Percentiles rank a stretch among this genome's conserved stretches.
Evolutionary conservation across 176 grass and related monocot genomes (phyloP).

Genomic region (Aechmea fasciata): DNA sequence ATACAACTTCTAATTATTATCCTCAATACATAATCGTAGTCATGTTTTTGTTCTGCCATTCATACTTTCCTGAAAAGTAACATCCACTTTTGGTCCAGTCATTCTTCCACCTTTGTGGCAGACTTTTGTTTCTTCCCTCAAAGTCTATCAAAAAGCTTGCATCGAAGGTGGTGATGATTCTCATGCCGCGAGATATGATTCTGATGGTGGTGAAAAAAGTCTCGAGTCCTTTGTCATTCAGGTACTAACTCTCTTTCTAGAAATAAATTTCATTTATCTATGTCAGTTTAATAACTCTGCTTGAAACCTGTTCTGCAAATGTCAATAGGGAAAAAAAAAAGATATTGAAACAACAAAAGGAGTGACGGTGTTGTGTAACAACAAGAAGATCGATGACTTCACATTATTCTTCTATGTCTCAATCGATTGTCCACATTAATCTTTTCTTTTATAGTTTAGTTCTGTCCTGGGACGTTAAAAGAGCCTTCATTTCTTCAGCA

Average conservation of each 20-base stretch:
- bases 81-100: slow-evolving; percentile 33
- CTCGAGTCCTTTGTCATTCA: slow-evolving; percentile 83
- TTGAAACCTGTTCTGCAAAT: not conserved
- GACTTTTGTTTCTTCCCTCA: slow-evolving; percentile 69
- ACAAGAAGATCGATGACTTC: not conserved
- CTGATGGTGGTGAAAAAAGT: slow-evolving; percentile 85
- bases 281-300: not conserved
- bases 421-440: no score
- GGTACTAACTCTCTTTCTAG: slow-evolving; percentile 33
- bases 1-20: slow-evolving; percentile 3
- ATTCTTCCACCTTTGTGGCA: slow-evolving; percentile 82
- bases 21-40: not conserved
- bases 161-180: slow-evolving; percentile 60
- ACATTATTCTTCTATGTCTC: no score
- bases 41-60: slow-evolving; percentile 9
- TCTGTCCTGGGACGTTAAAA: no score
- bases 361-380: not conserved
- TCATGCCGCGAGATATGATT: slow-evolving; percentile 68
- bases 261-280: not conserved
- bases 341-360: not conserved
- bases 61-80: not conserved
- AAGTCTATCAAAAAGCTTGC: slow-evolving; percentile 66
- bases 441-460: no score
- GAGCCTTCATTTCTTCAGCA: no score
- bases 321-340: not conserved